Conservation (phyloP, 2,329 filamentous ascomycete genomes). For the Huntiella omanensis region DNA sequence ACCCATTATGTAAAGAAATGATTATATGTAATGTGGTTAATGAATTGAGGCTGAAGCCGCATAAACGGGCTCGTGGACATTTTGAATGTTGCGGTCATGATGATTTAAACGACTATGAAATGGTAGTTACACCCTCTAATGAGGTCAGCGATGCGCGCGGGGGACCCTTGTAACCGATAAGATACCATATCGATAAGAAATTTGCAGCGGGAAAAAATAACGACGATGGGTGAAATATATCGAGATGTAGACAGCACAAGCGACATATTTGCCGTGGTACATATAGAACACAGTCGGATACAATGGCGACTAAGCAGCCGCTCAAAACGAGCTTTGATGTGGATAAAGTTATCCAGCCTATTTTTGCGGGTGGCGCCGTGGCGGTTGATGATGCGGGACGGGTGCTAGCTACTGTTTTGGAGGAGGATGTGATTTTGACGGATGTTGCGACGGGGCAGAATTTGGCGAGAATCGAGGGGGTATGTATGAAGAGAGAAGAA, state of each 20-base stretch:
- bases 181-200: conserved; percentile 11
- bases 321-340: conserved; percentile 82
- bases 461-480: conserved; percentile 72
- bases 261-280: too few relatives aligned
- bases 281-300: conserved; percentile 7
- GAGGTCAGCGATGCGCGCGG: background rate
- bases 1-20: conserved; percentile 23
- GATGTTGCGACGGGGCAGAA: conserved; percentile 68
- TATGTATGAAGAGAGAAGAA: conserved; percentile 21
- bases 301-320: conserved; percentile 42
- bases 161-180: conserved; percentile 2
- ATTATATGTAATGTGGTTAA: too few relatives aligned
- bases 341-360: conserved; percentile 66
- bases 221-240: background rate
- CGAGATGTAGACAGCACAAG: too few relatives aligned
- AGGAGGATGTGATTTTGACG: conserved; percentile 77
- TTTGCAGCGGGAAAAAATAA: conserved; percentile 12
- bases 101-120: too few relatives aligned
- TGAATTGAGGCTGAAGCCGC: background rate
- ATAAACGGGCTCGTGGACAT: background rate
- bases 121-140: too few relatives aligned
- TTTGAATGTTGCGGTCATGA: too few relatives aligned
- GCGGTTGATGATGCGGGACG: conserved; percentile 64
- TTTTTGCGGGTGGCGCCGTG: conserved; percentile 81
- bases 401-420: conserved; percentile 74